These are phyloP conservation scores for Hagleromyces aurorensis DNA, from an alignment of 805 yeast genomes.

Conservation along the genomic window DNA sequence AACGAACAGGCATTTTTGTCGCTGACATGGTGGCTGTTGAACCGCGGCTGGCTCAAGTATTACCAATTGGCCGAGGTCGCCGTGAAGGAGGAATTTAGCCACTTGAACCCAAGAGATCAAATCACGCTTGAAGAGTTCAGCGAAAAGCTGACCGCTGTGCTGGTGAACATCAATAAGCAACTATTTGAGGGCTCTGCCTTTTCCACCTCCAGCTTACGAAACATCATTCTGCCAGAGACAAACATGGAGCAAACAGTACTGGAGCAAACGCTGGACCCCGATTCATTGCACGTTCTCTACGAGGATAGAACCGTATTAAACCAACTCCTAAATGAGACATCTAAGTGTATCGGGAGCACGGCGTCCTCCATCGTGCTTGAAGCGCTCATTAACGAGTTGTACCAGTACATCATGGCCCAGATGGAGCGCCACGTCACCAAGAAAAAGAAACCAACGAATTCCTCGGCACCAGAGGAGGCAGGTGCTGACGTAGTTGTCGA, in stretches of 20 bases:
- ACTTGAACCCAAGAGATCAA: constrained; percentile 65
- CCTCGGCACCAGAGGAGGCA: constrained; percentile 2
- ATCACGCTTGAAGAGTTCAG: constrained; percentile 56
- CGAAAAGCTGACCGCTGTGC: constrained; percentile 33
- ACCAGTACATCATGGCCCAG: constrained; percentile 22
- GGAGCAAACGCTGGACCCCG: constrained; percentile 43
- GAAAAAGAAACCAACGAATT: constrained; percentile 7
- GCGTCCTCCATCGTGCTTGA: constrained; percentile 25
- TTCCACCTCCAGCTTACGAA: constrained; percentile 22
- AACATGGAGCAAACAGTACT: constrained; percentile 47
- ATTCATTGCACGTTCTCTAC: constrained; percentile 29
- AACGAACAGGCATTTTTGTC: constrained; percentile 79
- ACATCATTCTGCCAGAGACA: constrained; percentile 41
- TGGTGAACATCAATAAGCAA: constrained; percentile 26
- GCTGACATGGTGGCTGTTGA: constrained; percentile 88
- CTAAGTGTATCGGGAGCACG: constrained; percentile 32
- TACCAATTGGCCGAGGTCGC: constrained; percentile 44
- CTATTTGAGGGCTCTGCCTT: constrained; percentile 14
- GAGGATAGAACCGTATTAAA: constrained; percentile 28
- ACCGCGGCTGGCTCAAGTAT: constrained; percentile 70
- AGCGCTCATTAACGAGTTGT: constrained; percentile 24
- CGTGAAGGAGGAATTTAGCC: constrained; percentile 54
- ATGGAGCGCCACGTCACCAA: constrained; percentile 15
- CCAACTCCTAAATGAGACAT: constrained; percentile 39
- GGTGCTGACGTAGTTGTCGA: constrained; percentile 2